phyloP scores from a whole-genome alignment of 495 filamentous ascomycete genomes.

The Cenococcum geophilum region DNA sequence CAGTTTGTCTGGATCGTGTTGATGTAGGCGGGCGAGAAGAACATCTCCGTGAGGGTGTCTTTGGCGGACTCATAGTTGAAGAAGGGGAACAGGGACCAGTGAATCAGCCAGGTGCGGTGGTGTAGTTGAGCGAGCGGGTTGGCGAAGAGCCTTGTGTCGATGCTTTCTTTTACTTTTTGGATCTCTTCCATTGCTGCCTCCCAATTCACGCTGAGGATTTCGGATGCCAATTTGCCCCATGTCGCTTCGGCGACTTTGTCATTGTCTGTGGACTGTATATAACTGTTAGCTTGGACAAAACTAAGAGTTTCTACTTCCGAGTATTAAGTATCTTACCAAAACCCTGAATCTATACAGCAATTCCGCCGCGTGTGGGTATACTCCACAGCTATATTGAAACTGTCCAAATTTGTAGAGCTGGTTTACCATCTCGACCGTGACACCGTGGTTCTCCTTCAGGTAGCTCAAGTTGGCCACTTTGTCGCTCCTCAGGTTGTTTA shows the following conservation, averaged over 20 bases:
- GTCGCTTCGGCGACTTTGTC: constrained; percentile 91
- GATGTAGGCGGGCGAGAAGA: constrained; percentile 94
- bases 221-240: constrained; percentile 92
- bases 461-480: constrained; percentile 96
- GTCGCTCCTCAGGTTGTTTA: constrained; percentile 81
- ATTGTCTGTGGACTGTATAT: constrained; percentile 72
- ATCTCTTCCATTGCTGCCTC: constrained; percentile 94
- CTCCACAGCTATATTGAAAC: constrained; percentile 94
- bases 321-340: constrained; percentile 43
- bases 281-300: not conserved
- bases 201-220: constrained; percentile 91
- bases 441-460: constrained; percentile 87
- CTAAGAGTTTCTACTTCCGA: not conserved
- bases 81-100: constrained; percentile 98
- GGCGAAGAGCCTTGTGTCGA: constrained; percentile 85
- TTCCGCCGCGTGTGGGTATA: constrained; percentile 80
- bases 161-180: constrained; percentile 83
- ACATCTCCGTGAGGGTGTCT: constrained; percentile 84
- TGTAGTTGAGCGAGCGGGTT: constrained; percentile 90
- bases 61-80: constrained; percentile 94
- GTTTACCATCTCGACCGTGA: constrained; percentile 91
- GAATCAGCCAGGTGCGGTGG: constrained; percentile 92
- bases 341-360: constrained; percentile 94
- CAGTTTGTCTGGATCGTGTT: constrained; percentile 98
- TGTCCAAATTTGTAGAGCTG: constrained; percentile 88